A percentile compares a stretch with the other conserved stretches of the same genome.
Evolutionary conservation across 202 grass and related monocot species (phyloP).

Genomic region (Hordeum pubiflorum): DNA sequence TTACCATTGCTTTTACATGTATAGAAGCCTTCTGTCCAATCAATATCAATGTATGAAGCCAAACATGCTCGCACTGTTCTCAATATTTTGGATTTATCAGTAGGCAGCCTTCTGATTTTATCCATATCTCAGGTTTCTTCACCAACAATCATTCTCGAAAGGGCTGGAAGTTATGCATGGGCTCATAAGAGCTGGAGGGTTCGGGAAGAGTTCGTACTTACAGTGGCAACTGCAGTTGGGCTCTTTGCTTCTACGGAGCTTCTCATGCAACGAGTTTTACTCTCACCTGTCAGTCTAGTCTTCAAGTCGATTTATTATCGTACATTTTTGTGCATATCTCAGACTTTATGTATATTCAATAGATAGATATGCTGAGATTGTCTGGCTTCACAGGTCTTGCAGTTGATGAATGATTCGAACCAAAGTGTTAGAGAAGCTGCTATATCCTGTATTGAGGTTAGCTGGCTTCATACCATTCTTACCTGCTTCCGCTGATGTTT

Average conservation of each 20-base stretch:
- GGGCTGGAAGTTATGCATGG: constrained; percentile 95
- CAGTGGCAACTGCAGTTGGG: constrained; percentile 48
- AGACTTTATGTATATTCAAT: neutral
- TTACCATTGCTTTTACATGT: neutral
- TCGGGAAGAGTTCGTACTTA: constrained; percentile 75
- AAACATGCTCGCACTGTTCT: neutral
- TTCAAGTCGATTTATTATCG: neutral
- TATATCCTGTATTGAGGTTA: constrained; percentile 83
- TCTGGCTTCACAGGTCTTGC: constrained; percentile 57
- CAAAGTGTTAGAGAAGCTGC: constrained; percentile 85
- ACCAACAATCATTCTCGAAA: constrained; percentile 91
- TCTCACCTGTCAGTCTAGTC: constrained; percentile 62
- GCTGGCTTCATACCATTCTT: constrained; percentile 23
- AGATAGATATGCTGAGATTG: neutral
- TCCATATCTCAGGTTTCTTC: constrained; percentile 63
- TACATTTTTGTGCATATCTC: neutral
- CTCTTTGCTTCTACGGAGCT: constrained; percentile 78
- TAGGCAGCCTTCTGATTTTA: constrained; percentile 9
- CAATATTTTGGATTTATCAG: constrained; percentile 2
- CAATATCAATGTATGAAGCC: neutral
- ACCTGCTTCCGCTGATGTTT: constrained; percentile 7
- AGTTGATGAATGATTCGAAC: constrained; percentile 86
- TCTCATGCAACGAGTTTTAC: constrained; percentile 58
- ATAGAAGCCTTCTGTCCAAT: neutral
- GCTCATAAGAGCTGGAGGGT: constrained; percentile 92